Evolutionary conservation across 164 flowering plant genomes (phyloP).

Genomic region (Vitis rupestris): DNA sequence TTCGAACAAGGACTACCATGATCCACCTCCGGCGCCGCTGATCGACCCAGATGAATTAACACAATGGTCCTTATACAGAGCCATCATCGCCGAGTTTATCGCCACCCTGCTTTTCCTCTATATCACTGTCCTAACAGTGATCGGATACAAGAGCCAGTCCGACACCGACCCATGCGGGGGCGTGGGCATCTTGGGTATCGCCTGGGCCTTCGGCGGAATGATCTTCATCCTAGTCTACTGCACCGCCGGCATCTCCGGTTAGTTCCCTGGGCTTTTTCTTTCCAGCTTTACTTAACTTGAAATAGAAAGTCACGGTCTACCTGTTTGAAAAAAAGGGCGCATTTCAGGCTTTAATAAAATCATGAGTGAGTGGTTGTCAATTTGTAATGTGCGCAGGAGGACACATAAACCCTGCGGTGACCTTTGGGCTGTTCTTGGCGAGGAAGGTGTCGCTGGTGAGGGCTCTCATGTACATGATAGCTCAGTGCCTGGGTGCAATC

Average conservation of each 20-base stretch:
- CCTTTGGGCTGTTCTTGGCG: constrained; percentile 79
- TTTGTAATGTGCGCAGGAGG: constrained; percentile 50
- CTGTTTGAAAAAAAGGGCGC: no score
- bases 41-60: constrained; percentile 60
- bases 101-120: constrained; percentile 84
- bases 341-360: no score
- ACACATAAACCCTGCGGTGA: constrained; percentile 92
- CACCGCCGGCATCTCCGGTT: constrained; percentile 96
- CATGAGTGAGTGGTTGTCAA: background rate
- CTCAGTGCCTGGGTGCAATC: constrained; percentile 88
- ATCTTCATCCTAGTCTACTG: constrained; percentile 93
- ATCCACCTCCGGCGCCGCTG: constrained; percentile 85
- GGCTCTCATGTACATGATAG: constrained; percentile 77
- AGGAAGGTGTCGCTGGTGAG: constrained; percentile 77
- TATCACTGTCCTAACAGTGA: constrained; percentile 71
- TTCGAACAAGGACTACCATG: constrained; percentile 76
- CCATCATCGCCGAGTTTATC: constrained; percentile 80
- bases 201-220: constrained; percentile 98
- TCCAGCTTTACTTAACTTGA: background rate
- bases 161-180: constrained; percentile 47
- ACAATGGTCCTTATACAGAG: constrained; percentile 83
- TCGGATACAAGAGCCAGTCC: constrained; percentile 62
- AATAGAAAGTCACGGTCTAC: no score
- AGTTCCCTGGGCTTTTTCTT: constrained; percentile 2
- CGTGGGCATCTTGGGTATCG: constrained; percentile 90